A percentile compares a stretch with the other conserved stretches of the same genome.
Conservation (phyloP, 208 protist genomes). For the Crithidia fasciculata region DNA sequence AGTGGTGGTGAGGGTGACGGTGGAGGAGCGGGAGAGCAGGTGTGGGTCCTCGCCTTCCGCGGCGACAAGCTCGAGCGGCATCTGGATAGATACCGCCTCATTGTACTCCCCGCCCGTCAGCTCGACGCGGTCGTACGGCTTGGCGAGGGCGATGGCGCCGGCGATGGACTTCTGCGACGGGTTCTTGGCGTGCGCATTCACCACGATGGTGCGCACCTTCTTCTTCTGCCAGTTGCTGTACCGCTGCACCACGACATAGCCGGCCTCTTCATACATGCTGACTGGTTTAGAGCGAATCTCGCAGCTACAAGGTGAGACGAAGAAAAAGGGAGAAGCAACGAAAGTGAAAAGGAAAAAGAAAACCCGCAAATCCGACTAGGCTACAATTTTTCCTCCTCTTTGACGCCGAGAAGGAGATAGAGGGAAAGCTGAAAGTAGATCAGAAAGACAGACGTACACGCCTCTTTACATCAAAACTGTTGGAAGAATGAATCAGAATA, state of each 20-base stretch:
- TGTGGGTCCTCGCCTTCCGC: slow-evolving; percentile 83
- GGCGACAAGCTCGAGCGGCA: slow-evolving; percentile 84
- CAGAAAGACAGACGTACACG: neutral
- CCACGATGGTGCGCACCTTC: slow-evolving; percentile 84
- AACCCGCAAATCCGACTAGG: slow-evolving; percentile 10
- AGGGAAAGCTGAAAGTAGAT: slow-evolving; percentile 12
- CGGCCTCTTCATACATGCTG: slow-evolving; percentile 30
- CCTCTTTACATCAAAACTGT: neutral
- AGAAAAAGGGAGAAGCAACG: slow-evolving; percentile 6
- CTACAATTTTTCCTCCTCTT: neutral
- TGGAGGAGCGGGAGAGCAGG: slow-evolving; percentile 67
- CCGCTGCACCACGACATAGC: slow-evolving; percentile 69
- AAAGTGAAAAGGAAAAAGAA: slow-evolving; percentile 20
- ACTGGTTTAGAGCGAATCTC: too few species aligned
- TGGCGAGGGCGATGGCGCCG: slow-evolving; percentile 68
- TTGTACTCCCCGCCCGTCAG: slow-evolving; percentile 82
- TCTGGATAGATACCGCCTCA: slow-evolving; percentile 67
- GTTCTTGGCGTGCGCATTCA: slow-evolving; percentile 74
- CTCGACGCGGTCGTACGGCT: slow-evolving; percentile 89
- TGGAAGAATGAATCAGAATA: neutral
- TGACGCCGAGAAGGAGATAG: neutral
- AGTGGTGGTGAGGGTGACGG: slow-evolving; percentile 65
- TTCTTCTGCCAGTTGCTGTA: slow-evolving; percentile 89
- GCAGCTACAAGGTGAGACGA: neutral
- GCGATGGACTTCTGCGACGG: slow-evolving; percentile 59